Evolutionary conservation across 2,329 filamentous ascomycete species (phyloP), one percentile per base, ranked within the genome.

Genomic region (Aspergillus neoniger): DNA sequence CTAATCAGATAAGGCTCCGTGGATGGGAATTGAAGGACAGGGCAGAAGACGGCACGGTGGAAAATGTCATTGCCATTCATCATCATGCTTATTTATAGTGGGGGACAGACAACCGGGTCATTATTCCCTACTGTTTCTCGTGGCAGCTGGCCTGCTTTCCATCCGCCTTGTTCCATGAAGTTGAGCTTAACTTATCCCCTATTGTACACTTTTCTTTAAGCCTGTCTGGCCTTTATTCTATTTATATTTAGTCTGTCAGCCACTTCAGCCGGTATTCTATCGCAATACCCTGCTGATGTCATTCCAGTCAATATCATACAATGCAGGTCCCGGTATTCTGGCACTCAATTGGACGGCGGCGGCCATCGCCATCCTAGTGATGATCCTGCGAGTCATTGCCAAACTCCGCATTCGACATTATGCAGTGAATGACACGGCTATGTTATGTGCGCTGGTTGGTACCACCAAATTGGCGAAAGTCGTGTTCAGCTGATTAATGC

Each of bases 381-480:
- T 63, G 8, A 21, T 32, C 14, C 41, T 64, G 5, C 50, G 61
- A 2, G 39, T 58, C 7, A 25, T 57, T 9, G 61, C 60, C 19
- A 62, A 65, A 15, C n/a, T 55, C 19, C 54, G 43, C 7, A 61
- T 65, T 39, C 60, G 60, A 2, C 55, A 59, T 6, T 53, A 61
- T 17, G 41, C 44, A 6, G 12, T 56, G 4, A 65, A 61, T 5
- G 66, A 65, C 25, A 15, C 64, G 2, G 47, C 61, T 36, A 52
- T 65, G 25, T 39, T 64, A n/a, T 55, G 53, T 4, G 32, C 61
- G 4, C 48, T 64, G 38, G 59, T 65, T 25, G 23, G 57, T 19
- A 6, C 32, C 32, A 36, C 12, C 2, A 14, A 14, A 14, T 5
- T 5, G 12, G 10, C 12, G 32, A 2, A 15, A 14, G 12, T 6